Conservation (phyloP, 805 yeast species). For the Saccharomyces jurei region DNA sequence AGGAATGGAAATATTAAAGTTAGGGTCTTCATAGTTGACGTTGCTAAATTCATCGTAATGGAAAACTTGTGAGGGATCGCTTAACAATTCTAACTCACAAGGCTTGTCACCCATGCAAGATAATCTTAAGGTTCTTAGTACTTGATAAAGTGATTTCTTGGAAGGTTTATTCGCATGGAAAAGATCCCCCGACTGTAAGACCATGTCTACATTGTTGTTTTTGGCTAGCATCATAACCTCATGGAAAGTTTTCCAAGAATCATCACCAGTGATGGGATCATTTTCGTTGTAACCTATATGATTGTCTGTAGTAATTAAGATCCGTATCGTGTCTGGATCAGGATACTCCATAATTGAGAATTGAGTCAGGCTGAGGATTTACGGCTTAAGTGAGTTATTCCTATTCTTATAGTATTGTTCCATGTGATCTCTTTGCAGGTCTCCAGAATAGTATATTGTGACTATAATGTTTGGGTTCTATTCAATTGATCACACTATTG, state of each 20-base stretch:
- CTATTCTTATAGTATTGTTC: background rate
- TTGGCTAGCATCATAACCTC: slow-evolving; percentile 72
- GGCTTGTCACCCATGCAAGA: slow-evolving; percentile 83
- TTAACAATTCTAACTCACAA: slow-evolving; percentile 70
- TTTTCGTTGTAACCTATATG: slow-evolving; percentile 90
- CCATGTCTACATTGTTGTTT: slow-evolving; percentile 72
- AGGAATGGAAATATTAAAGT: slow-evolving; percentile 81
- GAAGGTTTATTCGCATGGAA: slow-evolving; percentile 88
- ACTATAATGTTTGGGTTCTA: background rate
- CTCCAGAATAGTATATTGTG: background rate
- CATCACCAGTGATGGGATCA: slow-evolving; percentile 86
- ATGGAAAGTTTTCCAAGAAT: slow-evolving; percentile 78
- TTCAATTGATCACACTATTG: background rate
- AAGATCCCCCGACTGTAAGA: slow-evolving; percentile 86
- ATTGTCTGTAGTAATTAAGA: slow-evolving; percentile 86
- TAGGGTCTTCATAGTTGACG: slow-evolving; percentile 86
- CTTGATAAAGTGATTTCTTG: slow-evolving; percentile 78
- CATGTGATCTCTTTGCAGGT: background rate
- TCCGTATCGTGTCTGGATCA: slow-evolving; percentile 53
- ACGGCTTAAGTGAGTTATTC: background rate
- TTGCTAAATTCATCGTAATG: slow-evolving; percentile 53
- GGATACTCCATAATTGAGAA: slow-evolving; percentile 20
- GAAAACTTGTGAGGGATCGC: slow-evolving; percentile 63
- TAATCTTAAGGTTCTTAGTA: slow-evolving; percentile 58
- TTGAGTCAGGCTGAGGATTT: background rate